Percentiles rank a stretch among this genome's conserved stretches.
phyloP scores from a whole-genome alignment of 2,329 filamentous ascomycete genomes.

The Monosporascus sp. region DNA sequence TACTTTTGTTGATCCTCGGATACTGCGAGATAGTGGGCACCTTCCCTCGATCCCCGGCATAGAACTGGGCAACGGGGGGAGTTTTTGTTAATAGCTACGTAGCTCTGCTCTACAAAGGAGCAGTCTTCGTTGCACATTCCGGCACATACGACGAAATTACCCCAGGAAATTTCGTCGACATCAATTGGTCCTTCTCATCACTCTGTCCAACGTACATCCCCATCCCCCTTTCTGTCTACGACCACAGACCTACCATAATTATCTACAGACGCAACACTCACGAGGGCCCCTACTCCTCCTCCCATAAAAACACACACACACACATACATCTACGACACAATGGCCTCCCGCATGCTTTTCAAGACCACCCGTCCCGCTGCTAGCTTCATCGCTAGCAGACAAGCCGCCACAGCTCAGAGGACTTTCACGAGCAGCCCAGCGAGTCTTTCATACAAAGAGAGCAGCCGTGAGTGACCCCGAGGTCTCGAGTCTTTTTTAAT shows the following conservation, averaged over 20 bases:
- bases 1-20: neutral
- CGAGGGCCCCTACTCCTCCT: neutral
- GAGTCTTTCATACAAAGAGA: slow-evolving; percentile 23
- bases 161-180: too few relatives aligned
- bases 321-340: slow-evolving; percentile 11
- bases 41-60: too few relatives aligned
- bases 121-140: too few relatives aligned
- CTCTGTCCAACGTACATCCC: neutral
- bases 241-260: neutral
- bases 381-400: slow-evolving; percentile 19
- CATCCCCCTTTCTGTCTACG: neutral
- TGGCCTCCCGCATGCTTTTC: slow-evolving; percentile 27
- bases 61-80: too few relatives aligned
- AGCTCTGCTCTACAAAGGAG: too few relatives aligned
- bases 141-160: too few relatives aligned
- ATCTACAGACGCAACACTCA: neutral
- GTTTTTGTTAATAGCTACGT: too few relatives aligned
- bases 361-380: slow-evolving; percentile 18
- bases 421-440: slow-evolving; percentile 19
- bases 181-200: too few relatives aligned
- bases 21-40: neutral
- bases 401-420: slow-evolving; percentile 14
- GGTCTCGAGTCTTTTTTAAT: neutral
- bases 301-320: neutral
- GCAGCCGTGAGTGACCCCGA: slow-evolving; percentile 13